A percentile compares a stretch with the other conserved stretches of the same genome.
phyloP scores from a whole-genome alignment of 208 protist genomes.

The Crithidia fasciculata region DNA sequence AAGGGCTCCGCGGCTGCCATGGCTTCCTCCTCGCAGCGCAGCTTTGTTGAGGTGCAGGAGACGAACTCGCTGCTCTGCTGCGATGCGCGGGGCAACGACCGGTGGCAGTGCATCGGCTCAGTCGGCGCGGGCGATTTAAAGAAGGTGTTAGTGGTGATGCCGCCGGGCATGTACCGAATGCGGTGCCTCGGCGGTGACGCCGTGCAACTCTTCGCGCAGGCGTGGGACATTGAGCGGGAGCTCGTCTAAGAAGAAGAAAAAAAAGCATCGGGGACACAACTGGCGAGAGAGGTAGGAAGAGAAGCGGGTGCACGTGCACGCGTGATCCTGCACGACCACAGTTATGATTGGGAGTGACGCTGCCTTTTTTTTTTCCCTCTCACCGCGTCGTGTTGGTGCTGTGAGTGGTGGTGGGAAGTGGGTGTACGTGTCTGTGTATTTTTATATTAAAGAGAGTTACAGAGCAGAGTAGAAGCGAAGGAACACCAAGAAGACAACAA shows the following conservation, averaged over 20 bases:
- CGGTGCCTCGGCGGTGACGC: conserved; percentile 50
- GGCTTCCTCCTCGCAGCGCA: conserved; percentile 31
- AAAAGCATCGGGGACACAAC: background rate
- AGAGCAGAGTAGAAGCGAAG: too few relatives aligned
- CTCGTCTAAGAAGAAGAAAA: conserved; percentile 36
- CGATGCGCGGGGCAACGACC: conserved; percentile 5
- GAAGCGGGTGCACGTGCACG: too few relatives aligned
- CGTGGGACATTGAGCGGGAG: conserved; percentile 81
- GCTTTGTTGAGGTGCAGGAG: conserved; percentile 46
- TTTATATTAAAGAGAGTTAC: too few relatives aligned
- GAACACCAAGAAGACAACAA: too few relatives aligned
- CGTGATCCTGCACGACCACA: too few relatives aligned
- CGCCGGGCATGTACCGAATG: conserved; percentile 69
- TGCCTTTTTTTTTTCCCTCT: background rate
- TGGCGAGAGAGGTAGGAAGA: too few relatives aligned
- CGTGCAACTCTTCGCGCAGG: conserved; percentile 80
- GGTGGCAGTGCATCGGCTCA: conserved; percentile 46
- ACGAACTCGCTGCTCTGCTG: conserved; percentile 20
- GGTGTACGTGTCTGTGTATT: too few relatives aligned
- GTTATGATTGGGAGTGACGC: too few relatives aligned
- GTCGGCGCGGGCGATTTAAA: conserved; percentile 34
- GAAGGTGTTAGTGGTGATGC: conserved; percentile 63
- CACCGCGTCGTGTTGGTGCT: too few relatives aligned
- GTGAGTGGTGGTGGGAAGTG: too few relatives aligned
- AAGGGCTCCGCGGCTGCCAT: conserved; percentile 8